Evolutionary conservation across 2,329 filamentous ascomycete species (phyloP).

Genomic region (Colletotrichum sp.): DNA sequence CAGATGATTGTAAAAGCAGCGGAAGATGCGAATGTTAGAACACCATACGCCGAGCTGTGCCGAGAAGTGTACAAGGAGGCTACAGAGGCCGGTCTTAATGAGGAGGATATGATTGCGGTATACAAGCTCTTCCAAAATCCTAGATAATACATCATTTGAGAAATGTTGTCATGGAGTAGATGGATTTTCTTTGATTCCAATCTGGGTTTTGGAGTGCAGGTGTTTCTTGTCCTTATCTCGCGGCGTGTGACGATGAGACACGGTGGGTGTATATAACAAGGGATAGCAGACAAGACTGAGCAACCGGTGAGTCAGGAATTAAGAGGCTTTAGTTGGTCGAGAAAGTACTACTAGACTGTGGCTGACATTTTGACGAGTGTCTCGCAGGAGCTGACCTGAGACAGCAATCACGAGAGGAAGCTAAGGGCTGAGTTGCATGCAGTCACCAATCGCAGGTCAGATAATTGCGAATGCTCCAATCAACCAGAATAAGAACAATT

Average conservation of each 20-base stretch:
- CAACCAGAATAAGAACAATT: neutral
- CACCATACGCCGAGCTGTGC: slow-evolving; percentile 27
- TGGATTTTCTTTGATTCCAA: neutral
- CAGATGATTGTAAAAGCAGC: slow-evolving; percentile 30
- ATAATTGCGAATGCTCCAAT: neutral
- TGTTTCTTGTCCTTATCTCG: neutral
- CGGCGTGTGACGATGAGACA: neutral
- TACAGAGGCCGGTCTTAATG: slow-evolving; percentile 24
- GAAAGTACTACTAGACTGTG: neutral
- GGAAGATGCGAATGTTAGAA: slow-evolving; percentile 14
- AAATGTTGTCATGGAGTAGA: rapidly evolving
- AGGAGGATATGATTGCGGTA: slow-evolving; percentile 33
- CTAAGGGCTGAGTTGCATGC: neutral
- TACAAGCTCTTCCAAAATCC: slow-evolving; percentile 13
- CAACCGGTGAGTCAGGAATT: neutral
- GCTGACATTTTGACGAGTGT: neutral
- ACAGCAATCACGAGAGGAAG: neutral
- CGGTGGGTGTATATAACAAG: neutral
- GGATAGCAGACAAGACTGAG: rapidly evolving
- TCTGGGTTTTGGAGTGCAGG: neutral
- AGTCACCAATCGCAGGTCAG: neutral
- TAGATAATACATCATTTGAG: neutral
- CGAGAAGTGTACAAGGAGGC: slow-evolving; percentile 28
- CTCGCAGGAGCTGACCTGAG: neutral
- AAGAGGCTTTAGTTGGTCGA: neutral